Percentiles rank a stretch among this genome's conserved stretches.
Evolutionary conservation across 2,329 filamentous ascomycete species (phyloP).

Genomic region (Fusarium clavum): DNA sequence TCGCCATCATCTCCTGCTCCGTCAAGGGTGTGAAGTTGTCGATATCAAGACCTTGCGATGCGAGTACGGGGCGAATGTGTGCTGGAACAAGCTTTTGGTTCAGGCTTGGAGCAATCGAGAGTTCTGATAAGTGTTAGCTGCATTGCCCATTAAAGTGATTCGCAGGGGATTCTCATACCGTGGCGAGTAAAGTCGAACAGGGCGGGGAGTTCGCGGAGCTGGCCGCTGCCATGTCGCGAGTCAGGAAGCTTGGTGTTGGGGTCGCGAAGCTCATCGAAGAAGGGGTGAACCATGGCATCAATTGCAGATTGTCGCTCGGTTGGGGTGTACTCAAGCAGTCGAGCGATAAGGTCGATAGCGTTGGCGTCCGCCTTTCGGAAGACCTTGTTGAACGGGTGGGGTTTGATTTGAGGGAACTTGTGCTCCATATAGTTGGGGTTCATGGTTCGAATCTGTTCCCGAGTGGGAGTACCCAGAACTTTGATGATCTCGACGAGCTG

Average conservation of each 20-base stretch:
- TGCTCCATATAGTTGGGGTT: slow-evolving; percentile 99
- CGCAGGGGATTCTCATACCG: slow-evolving; percentile 68
- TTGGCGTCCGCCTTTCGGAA: slow-evolving; percentile 95
- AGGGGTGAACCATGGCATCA: slow-evolving; percentile 97
- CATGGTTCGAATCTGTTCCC: slow-evolving; percentile 99
- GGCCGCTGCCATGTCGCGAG: slow-evolving; percentile 87
- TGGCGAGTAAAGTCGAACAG: slow-evolving; percentile 96
- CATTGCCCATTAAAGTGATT: background rate
- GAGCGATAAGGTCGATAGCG: slow-evolving; percentile 94
- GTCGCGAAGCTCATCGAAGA: slow-evolving; percentile 97
- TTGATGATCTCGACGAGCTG: slow-evolving; percentile 99
- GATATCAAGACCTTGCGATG: slow-evolving; percentile 85
- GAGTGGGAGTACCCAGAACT: slow-evolving; percentile 93
- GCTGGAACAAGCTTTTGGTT: slow-evolving; percentile 89
- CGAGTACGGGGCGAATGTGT: slow-evolving; percentile 81
- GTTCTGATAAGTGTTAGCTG: slow-evolving; percentile 68
- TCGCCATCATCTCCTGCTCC: slow-evolving; percentile 97
- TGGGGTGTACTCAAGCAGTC: slow-evolving; percentile 94
- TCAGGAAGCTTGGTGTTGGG: slow-evolving; percentile 92
- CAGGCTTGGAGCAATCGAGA: slow-evolving; percentile 91
- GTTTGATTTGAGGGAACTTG: slow-evolving; percentile 99
- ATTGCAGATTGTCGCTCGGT: slow-evolving; percentile 94
- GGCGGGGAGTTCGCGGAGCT: slow-evolving; percentile 82
- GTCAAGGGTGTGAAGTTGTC: slow-evolving; percentile 92
- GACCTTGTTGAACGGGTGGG: slow-evolving; percentile 98